Conservation (phyloP, 108 stramenopile species). For the Craspedostauros australis region DNA sequence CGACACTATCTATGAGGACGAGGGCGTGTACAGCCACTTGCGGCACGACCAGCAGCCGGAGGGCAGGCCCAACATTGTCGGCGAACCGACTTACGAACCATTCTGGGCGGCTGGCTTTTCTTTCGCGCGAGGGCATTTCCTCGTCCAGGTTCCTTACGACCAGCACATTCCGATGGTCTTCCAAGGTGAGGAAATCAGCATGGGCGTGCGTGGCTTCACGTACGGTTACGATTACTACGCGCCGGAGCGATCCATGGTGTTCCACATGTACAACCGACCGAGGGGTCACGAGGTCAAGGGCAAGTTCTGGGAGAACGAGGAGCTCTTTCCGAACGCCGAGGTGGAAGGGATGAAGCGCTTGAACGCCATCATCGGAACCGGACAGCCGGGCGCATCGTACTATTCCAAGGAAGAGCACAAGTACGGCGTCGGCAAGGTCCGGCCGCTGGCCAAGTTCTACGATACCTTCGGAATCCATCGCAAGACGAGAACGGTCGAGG, state of each 20-base stretch:
- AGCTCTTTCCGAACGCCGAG: slow-evolving; percentile 13
- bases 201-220: slow-evolving; percentile 56
- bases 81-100: slow-evolving; percentile 51
- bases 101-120: slow-evolving; percentile 86
- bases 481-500: slow-evolving; percentile 27
- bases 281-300: slow-evolving; percentile 3
- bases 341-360: slow-evolving; percentile 23
- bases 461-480: slow-evolving; percentile 48
- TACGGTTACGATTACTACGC: slow-evolving; percentile 79
- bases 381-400: slow-evolving; percentile 11
- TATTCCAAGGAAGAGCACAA: slow-evolving; percentile 13
- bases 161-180: slow-evolving; percentile 28
- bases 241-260: slow-evolving; percentile 39
- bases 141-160: slow-evolving; percentile 48
- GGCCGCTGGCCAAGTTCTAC: slow-evolving; percentile 31
- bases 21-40: slow-evolving; percentile 17
- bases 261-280: slow-evolving; percentile 38
- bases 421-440: slow-evolving; percentile 44
- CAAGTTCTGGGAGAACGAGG: slow-evolving; percentile 27
- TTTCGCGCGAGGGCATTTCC: slow-evolving; percentile 61
- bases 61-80: slow-evolving; percentile 4
- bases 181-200: slow-evolving; percentile 64
- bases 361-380: slow-evolving; percentile 5
- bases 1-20: slow-evolving; percentile 32
- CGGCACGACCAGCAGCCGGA: slow-evolving; percentile 28